phyloP scores from a whole-genome alignment of 805 yeast species.

The Yamadazyma insecticola region DNA sequence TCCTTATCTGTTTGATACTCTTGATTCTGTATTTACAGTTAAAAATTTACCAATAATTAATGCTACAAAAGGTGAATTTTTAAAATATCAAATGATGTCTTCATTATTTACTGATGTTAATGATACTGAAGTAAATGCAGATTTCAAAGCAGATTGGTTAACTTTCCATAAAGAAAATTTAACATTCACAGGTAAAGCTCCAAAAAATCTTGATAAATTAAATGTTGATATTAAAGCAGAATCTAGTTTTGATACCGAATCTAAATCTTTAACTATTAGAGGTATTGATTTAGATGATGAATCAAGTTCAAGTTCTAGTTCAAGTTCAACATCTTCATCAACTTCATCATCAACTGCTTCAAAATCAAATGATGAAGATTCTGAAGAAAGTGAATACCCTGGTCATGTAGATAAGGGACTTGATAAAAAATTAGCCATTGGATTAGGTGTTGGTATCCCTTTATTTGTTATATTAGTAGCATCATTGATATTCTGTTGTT shows the following conservation, averaged over 20 bases:
- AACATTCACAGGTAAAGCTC: slow-evolving; percentile 68
- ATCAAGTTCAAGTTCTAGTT: slow-evolving; percentile 16
- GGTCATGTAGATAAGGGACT: slow-evolving; percentile 2
- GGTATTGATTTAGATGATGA: slow-evolving; percentile 37
- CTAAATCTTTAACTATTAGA: slow-evolving; percentile 44
- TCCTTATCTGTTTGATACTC: slow-evolving; percentile 52
- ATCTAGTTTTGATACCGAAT: slow-evolving; percentile 24
- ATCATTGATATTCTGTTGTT: slow-evolving; percentile 44
- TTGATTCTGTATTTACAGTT: slow-evolving; percentile 54
- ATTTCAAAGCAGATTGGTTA: slow-evolving; percentile 57
- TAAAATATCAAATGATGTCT: slow-evolving; percentile 50
- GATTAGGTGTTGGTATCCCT: slow-evolving; percentile 86
- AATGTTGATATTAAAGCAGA: slow-evolving; percentile 25
- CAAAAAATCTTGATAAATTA: slow-evolving; percentile 19
- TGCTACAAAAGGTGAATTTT: slow-evolving; percentile 62
- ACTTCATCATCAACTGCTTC: slow-evolving; percentile 20
- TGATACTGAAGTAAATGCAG: slow-evolving; percentile 45
- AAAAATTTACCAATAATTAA: slow-evolving; percentile 51
- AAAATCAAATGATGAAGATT: slow-evolving; percentile 9
- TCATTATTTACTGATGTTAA: slow-evolving; percentile 54
- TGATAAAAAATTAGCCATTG: slow-evolving; percentile 69
- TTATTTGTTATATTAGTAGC: slow-evolving; percentile 46
- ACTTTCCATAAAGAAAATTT: slow-evolving; percentile 52
- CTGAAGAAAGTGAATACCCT: slow-evolving; percentile 8
- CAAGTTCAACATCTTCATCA: slow-evolving; percentile 24